These are phyloP conservation scores for Tympanopsis confertula DNA, from an alignment of 2,329 filamentous ascomycete species.

Conservation along the genomic window DNA sequence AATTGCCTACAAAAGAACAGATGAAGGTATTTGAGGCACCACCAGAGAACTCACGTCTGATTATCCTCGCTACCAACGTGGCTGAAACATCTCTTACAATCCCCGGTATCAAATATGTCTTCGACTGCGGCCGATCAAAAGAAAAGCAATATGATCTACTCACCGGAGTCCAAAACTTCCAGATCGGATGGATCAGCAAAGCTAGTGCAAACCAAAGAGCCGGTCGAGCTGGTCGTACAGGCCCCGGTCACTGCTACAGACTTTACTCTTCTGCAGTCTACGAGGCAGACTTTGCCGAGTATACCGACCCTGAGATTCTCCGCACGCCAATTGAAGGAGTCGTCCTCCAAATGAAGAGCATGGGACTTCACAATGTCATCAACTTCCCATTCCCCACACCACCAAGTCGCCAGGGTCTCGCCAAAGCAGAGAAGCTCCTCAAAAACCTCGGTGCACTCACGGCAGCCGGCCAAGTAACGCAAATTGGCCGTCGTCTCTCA, in stretches of 20 bases:
- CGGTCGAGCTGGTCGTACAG: constrained; percentile 88
- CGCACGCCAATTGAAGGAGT: constrained; percentile 87
- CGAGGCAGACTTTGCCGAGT: constrained; percentile 76
- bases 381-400: constrained; percentile 95
- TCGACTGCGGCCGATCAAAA: constrained; percentile 86
- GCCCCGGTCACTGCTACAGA: constrained; percentile 88
- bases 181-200: constrained; percentile 94
- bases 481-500: constrained; percentile 70
- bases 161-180: constrained; percentile 89
- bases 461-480: constrained; percentile 61
- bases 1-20: constrained; percentile 82
- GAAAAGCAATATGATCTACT: constrained; percentile 79
- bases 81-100: constrained; percentile 96
- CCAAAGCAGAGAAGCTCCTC: constrained; percentile 75
- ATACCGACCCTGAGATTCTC: constrained; percentile 77
- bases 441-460: constrained; percentile 75
- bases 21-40: constrained; percentile 78
- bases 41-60: constrained; percentile 70
- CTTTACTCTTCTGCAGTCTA: constrained; percentile 91
- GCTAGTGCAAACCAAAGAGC: constrained; percentile 84
- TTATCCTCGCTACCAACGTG: constrained; percentile 90
- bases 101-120: constrained; percentile 87
- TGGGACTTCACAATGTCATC: constrained; percentile 79
- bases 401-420: constrained; percentile 64
- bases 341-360: constrained; percentile 85